phyloP scores from a whole-genome alignment of 139 green algal genomes.

The Coelastrella sp. region DNA sequence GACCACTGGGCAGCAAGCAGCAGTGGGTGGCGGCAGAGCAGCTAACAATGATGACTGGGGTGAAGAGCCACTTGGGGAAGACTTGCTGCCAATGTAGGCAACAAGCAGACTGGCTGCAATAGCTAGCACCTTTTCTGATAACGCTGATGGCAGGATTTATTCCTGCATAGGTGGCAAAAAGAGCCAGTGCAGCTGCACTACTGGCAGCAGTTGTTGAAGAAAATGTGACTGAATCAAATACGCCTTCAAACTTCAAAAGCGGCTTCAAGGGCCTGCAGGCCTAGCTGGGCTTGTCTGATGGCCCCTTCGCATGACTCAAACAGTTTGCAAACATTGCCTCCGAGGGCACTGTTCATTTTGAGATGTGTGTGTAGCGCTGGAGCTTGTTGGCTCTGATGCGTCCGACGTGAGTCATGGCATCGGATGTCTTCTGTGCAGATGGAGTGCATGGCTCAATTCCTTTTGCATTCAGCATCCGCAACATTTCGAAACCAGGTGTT shows the following conservation, averaged over 20 bases:
- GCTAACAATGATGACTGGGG: constrained; percentile 71
- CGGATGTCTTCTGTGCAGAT: too few relatives aligned
- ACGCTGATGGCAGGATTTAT: neutral
- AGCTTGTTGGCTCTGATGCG: too few relatives aligned
- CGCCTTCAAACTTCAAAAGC: neutral
- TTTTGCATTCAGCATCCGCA: too few relatives aligned
- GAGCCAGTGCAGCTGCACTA: neutral
- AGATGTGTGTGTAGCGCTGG: too few relatives aligned
- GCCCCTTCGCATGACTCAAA: too few relatives aligned
- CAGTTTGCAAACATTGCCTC: too few relatives aligned
- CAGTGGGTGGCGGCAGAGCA: constrained; percentile 52
- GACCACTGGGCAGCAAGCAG: constrained; percentile 50
- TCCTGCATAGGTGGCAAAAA: neutral
- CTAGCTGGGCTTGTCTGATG: neutral
- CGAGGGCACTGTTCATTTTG: too few relatives aligned
- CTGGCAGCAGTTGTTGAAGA: neutral
- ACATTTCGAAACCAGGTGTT: too few relatives aligned
- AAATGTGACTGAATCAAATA: neutral
- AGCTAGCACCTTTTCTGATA: neutral
- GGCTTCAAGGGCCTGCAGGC: neutral
- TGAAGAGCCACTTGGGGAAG: constrained; percentile 75
- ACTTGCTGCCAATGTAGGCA: constrained; percentile 72
- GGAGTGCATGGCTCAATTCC: too few relatives aligned
- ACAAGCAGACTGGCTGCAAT: neutral
- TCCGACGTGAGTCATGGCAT: too few relatives aligned